phyloP scores from a whole-genome alignment of 306 rosid species.

The Corylus heterophylla region DNA sequence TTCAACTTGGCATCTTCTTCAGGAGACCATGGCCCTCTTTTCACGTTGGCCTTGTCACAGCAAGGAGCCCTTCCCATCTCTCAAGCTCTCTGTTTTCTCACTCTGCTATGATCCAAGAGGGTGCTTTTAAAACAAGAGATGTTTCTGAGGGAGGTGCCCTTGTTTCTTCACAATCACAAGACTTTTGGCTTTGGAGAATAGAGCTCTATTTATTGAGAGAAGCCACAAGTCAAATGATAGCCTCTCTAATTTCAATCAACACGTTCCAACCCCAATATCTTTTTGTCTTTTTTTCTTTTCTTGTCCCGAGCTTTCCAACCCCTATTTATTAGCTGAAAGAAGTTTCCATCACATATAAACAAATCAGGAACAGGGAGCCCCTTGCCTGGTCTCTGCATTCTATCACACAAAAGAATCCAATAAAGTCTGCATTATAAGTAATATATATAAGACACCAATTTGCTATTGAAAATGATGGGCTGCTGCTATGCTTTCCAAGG shows the following conservation, averaged over 20 bases:
- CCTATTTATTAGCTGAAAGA: slow-evolving; percentile 28
- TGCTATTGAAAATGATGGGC: slow-evolving; percentile 42
- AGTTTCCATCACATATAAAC: slow-evolving; percentile 46
- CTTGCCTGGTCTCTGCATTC: slow-evolving; percentile 34
- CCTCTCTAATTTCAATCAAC: slow-evolving; percentile 46
- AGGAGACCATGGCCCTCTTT: slow-evolving; percentile 98
- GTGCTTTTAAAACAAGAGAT: slow-evolving; percentile 10
- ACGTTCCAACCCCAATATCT: slow-evolving; percentile 13
- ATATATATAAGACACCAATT: neutral
- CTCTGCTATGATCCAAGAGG: neutral
- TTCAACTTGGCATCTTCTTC: slow-evolving; percentile 87
- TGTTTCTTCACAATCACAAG: slow-evolving; percentile 30
- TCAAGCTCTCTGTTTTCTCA: neutral
- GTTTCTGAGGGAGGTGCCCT: neutral
- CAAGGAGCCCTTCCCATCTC: slow-evolving; percentile 96
- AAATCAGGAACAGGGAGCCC: slow-evolving; percentile 19
- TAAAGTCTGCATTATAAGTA: slow-evolving; percentile 24
- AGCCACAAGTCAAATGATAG: slow-evolving; percentile 64
- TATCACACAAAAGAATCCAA: slow-evolving; percentile 32
- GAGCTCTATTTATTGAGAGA: slow-evolving; percentile 31
- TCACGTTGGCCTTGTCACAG: slow-evolving; percentile 89
- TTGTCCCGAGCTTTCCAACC: neutral
- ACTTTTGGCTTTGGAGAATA: slow-evolving; percentile 22
- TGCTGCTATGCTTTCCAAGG: slow-evolving; percentile 27
- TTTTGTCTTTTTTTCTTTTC: neutral